Evolutionary conservation across 2,329 filamentous ascomycete species (phyloP).

Genomic region (Cryphonectria radicalis): DNA sequence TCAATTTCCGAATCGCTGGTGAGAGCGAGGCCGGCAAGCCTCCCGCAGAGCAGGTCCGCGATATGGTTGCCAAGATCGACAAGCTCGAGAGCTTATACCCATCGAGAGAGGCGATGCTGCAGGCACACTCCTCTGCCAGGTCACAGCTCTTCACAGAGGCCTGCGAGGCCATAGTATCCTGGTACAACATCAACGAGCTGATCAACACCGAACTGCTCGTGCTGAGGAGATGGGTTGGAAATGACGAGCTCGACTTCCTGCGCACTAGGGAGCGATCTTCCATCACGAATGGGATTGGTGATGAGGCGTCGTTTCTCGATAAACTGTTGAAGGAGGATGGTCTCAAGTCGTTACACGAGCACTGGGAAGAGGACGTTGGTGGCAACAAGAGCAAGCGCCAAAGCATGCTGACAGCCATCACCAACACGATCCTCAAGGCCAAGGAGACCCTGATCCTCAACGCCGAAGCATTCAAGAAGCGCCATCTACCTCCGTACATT

Average conservation of each 20-base stretch:
- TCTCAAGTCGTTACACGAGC: conserved; percentile 85
- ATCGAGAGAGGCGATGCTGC: conserved; percentile 73
- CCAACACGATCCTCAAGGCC: conserved; percentile 87
- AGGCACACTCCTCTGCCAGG: conserved; percentile 75
- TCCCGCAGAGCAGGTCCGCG: conserved; percentile 84
- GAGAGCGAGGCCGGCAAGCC: conserved; percentile 90
- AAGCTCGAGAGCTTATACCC: conserved; percentile 86
- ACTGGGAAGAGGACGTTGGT: conserved; percentile 51
- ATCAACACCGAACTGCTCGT: conserved; percentile 95
- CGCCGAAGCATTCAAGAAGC: conserved; percentile 79
- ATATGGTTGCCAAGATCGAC: conserved; percentile 88
- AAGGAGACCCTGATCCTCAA: conserved; percentile 90
- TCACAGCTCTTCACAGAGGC: conserved; percentile 80
- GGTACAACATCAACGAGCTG: conserved; percentile 95
- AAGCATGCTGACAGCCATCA: conserved; percentile 84
- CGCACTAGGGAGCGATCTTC: conserved; percentile 72
- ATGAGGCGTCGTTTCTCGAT: conserved; percentile 93
- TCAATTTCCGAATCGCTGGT: conserved; percentile 91
- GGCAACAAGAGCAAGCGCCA: conserved; percentile 52
- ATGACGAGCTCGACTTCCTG: conserved; percentile 89
- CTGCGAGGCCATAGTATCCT: conserved; percentile 87
- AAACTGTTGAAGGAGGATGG: conserved; percentile 95
- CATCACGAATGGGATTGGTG: conserved; percentile 73
- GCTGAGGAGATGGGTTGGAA: conserved; percentile 94
- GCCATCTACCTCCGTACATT: conserved; percentile 93